Evolutionary conservation across 345 rosid species (phyloP), one percentile per base, ranked within the genome.

Genomic region (Pistacia vera): DNA sequence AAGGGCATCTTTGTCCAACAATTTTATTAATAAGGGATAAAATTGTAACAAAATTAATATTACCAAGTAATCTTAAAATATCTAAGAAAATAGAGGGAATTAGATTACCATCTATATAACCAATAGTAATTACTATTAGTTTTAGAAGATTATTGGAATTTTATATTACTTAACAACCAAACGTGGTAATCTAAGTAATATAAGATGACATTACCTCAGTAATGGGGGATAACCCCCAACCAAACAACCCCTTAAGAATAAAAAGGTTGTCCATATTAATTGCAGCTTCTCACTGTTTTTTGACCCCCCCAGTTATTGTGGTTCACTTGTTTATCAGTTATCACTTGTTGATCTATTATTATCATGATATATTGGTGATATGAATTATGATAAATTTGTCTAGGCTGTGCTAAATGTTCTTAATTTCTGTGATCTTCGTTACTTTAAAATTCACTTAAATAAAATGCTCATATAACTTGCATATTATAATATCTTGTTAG

Each of bases 201-300:
- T 25, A 25, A 25, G 25, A 25, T 25, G 25, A 25, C 1, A 25
- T 25, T 25, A 25, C 25, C 25, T 25, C 25, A 25, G 25, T 25
- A 25, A 25, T 25, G 25, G 25, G 25, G 25, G 25, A 25, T 25
- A 25, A 25, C 25, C 25, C 25, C 25, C 25, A 0, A 25, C 25
- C 25, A 25, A 25, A 22, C 25, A 22, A 22, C 25, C 25, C 25
- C 0, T 25, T 11, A 73, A 61, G 35, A 58, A 16, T 62, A 49
- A 62, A 58, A 30, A 30, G 65, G 13, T 71, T 71, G 16, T 48
- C 55, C n/a, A 41, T 14, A 20, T 41, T 58, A 59, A 72, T 63
- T 16, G 1, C 44, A 59, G 13, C 13, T 71, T 49, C 33, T 69
- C 13, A 52, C 18, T 48, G 46, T 41, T 7, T 41, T 0, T 18